Conservation (phyloP, 768 basidiomycete species). For the Russula abietina region DNA sequence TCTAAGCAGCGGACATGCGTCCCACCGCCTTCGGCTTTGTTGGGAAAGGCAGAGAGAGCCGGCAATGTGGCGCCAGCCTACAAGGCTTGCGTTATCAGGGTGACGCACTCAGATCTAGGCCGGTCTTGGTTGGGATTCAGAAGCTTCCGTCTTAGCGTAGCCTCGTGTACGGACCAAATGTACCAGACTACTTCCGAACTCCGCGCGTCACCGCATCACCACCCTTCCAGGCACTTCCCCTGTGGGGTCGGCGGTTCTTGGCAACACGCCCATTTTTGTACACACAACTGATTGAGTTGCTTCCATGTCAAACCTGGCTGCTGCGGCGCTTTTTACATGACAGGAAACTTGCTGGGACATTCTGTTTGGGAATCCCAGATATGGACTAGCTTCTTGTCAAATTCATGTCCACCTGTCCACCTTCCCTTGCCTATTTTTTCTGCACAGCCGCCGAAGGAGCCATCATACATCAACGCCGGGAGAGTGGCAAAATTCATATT, state of each 20-base stretch:
- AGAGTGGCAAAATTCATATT: constrained; percentile 21
- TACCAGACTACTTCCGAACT: constrained; percentile 21
- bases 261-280: constrained; percentile 17
- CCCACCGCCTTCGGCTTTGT: constrained; percentile 13
- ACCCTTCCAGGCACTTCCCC: constrained; percentile 24
- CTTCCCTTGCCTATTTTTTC: constrained; percentile 7
- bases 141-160: constrained; percentile 25
- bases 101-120: constrained; percentile 23
- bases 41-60: neutral
- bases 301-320: constrained; percentile 23
- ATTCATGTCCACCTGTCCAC: constrained; percentile 15
- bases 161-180: constrained; percentile 20
- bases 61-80: constrained; percentile 17
- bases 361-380: constrained; percentile 6
- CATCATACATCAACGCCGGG: constrained; percentile 17
- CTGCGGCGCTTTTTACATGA: constrained; percentile 15
- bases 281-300: constrained; percentile 24
- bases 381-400: constrained; percentile 17
- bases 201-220: constrained; percentile 22
- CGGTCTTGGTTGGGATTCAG: constrained; percentile 18
- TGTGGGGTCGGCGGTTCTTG: constrained; percentile 25
- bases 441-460: constrained; percentile 19
- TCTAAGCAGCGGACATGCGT: constrained; percentile 2
- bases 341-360: constrained; percentile 9
- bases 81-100: constrained; percentile 21